These are phyloP conservation scores for Fusarium irregulare DNA, from an alignment of 2,329 filamentous ascomycete species.

Conservation along the genomic window DNA sequence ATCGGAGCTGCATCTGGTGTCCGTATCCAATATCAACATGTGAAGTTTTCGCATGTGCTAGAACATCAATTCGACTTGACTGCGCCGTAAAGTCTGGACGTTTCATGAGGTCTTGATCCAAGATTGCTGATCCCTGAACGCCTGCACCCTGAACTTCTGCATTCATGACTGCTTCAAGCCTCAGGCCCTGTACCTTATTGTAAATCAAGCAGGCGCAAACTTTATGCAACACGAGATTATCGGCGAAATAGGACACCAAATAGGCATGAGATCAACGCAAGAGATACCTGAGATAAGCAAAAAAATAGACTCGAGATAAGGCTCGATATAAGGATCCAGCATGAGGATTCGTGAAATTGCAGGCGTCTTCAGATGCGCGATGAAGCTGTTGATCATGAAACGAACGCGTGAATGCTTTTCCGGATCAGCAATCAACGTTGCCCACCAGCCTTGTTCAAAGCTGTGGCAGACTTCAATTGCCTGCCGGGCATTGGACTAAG, in stretches of 20 bases:
- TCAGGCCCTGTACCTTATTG: background rate
- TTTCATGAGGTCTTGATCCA: background rate
- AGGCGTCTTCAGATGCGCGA: background rate
- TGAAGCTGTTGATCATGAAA: background rate
- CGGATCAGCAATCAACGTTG: background rate
- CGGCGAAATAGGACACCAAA: background rate
- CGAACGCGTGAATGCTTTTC: background rate
- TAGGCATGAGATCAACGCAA: background rate
- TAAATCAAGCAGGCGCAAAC: background rate
- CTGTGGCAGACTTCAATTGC: background rate
- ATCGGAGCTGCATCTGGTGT: slow-evolving; percentile 15
- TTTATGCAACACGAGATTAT: background rate
- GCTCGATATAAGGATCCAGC: background rate
- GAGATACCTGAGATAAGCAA: background rate
- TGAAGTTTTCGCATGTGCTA: slow-evolving; percentile 20
- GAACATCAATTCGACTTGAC: background rate
- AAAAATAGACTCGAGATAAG: background rate
- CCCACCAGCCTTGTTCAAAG: background rate
- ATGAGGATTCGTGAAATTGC: background rate
- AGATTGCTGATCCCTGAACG: background rate
- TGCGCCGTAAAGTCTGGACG: background rate
- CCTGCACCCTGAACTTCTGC: background rate
- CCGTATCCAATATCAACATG: slow-evolving; percentile 22
- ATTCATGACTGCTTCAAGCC: background rate
- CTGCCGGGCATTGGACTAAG: background rate